These are phyloP conservation scores for Fusarium sacchari DNA, from an alignment of 2,329 filamentous ascomycete species.

Conservation along the genomic window DNA sequence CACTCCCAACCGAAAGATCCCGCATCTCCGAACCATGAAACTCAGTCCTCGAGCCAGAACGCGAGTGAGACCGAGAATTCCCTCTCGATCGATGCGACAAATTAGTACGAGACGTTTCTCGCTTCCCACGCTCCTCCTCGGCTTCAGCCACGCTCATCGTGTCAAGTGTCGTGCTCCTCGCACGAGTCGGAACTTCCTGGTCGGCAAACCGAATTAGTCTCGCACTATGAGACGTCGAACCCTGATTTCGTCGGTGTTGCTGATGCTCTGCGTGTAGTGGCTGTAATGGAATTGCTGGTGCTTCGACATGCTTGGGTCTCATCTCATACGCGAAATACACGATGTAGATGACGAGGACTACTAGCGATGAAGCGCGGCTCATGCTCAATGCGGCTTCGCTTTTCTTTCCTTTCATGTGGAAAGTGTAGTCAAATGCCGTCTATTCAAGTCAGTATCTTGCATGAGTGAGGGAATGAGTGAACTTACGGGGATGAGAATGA, in stretches of 20 bases:
- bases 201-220: conserved; percentile 48
- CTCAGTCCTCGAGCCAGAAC: conserved; percentile 37
- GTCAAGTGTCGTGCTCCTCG: conserved; percentile 32
- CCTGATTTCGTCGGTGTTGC: conserved; percentile 15
- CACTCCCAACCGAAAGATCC: conserved; percentile 33
- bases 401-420: conserved; percentile 65
- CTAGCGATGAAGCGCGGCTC: conserved; percentile 80
- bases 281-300: conserved; percentile 75
- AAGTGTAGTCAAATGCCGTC: conserved; percentile 59
- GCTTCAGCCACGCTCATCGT: conserved; percentile 7
- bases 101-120: conserved; percentile 13
- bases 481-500: conserved; percentile 51
- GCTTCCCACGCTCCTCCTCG: conserved; percentile 14
- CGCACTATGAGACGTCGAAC: conserved; percentile 13
- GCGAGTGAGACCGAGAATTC: conserved; percentile 39
- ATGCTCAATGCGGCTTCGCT: conserved; percentile 73
- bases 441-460: conserved; percentile 7
- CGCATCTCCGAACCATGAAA: conserved; percentile 32
- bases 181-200: conserved; percentile 20
- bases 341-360: conserved; percentile 76
- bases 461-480: accelerated
- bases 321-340: conserved; percentile 82
- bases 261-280: conserved; percentile 58
- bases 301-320: conserved; percentile 70
- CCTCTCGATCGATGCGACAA: conserved; percentile 37